Percentiles rank a stretch among this genome's conserved stretches.
These are phyloP conservation scores for Xerophyta viscosa DNA, from an alignment of 106 monocot genomes.

Conservation along the genomic window DNA sequence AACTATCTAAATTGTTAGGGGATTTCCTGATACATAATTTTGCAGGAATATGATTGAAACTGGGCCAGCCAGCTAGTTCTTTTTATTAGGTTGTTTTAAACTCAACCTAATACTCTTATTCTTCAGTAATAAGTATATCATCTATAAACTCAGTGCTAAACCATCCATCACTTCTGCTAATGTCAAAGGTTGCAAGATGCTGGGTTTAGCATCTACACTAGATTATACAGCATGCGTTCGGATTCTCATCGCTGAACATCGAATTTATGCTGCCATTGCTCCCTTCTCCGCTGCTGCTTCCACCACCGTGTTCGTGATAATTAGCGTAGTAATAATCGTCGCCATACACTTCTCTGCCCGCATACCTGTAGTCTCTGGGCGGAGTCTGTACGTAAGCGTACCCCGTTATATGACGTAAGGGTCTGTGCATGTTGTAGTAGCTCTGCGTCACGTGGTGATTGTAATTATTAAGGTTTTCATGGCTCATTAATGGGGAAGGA, in stretches of 20 bases:
- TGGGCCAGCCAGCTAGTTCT: too few species aligned
- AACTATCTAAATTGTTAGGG: too few species aligned
- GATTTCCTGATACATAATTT: too few species aligned
- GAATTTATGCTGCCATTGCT: conserved; percentile 24
- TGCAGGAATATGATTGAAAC: too few species aligned
- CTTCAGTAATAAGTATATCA: too few species aligned
- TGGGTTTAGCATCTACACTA: too few species aligned
- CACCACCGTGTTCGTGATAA: too few species aligned
- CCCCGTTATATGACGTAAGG: conserved; percentile 10
- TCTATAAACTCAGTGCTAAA: too few species aligned
- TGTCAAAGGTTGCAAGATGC: too few species aligned
- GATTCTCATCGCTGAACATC: conserved; percentile 74
- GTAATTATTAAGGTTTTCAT: conserved; percentile 1
- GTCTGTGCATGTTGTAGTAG: conserved; percentile 34
- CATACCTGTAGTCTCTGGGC: neutral
- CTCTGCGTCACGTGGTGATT: conserved; percentile 18
- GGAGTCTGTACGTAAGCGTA: conserved; percentile 12
- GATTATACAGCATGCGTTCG: conserved; percentile 52
- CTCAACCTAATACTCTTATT: too few species aligned
- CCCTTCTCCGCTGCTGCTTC: conserved; percentile 11
- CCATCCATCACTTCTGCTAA: too few species aligned
- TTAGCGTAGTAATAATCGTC: conserved; percentile 7
- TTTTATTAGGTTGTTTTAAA: too few species aligned
- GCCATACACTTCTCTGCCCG: neutral
- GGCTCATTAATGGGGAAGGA: neutral